Evolutionary conservation across 1,139 yeast species (phyloP), one percentile per base, ranked within the genome.

Genomic region (Diutina pseudorugosa): DNA sequence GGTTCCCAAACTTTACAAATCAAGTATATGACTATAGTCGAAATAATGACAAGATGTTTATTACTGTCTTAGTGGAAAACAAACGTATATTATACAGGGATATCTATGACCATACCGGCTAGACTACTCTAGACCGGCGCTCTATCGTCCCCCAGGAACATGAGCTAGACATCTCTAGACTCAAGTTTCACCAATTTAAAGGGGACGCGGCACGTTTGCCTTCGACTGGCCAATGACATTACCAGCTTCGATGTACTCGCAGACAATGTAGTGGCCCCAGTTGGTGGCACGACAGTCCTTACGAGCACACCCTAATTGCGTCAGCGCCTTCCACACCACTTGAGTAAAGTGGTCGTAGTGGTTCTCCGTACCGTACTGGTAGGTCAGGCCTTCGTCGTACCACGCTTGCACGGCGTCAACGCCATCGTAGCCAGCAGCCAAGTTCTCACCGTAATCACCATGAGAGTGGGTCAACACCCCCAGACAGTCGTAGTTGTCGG

Each of bases 321-420:
- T 51, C 30, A 45, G 33, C 14, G 21, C 33, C 52, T 43, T 43
- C 52, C 52, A 51, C 16, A 51, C 43, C 30, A 51, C 49, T 19
- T 51, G 52, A 19, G 52, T 51, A 43, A 51, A 51, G 47, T 51
- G 52, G 25, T 51, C 25, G 54, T 65, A 70, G 14, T 60, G n/a
- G 18, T 41, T 27, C 19, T 51, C 50, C 11, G 49, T 36, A 56
- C 54, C 30, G 55, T 59, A 63, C 52, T 57, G 53, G 53, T 58
- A 63, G 12, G 60, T 54, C 18, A 52, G 51, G 2, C 64, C 65
- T 53, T 63, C 67, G 11, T 56, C 62, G 54, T 63, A 63, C 67
- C 89, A 83, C 41, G 83, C 80, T 56, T 79, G 80, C 47, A 82
- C 83, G 2, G 82, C 80, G 41, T 75, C 58, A 36, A 65, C 71